Percentiles rank a stretch among this genome's conserved stretches.
Evolutionary conservation across 306 rosid genomes (phyloP).

Genomic region (Pterocarpus macrocarpus): DNA sequence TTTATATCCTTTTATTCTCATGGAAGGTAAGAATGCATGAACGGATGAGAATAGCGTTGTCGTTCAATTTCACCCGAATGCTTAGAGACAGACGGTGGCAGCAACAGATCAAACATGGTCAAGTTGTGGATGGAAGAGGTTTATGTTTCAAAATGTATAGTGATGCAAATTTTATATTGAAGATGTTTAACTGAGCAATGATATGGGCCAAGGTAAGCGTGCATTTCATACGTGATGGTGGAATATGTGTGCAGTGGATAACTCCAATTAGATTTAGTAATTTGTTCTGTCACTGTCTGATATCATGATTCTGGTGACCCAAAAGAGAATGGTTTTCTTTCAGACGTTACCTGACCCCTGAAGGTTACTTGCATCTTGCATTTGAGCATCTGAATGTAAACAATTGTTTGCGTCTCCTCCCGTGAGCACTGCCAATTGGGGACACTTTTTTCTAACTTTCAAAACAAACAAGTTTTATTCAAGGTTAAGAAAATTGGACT

Average conservation of each 20-base stretch:
- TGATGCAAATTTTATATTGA: not conserved
- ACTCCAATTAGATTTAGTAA: not conserved
- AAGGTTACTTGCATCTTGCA: too few relatives aligned
- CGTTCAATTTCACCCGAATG: slow-evolving; percentile 6
- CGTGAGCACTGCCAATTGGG: too few relatives aligned
- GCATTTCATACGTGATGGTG: not conserved
- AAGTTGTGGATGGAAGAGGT: not conserved
- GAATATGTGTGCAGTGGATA: not conserved
- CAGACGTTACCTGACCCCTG: too few relatives aligned
- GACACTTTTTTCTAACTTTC: too few relatives aligned
- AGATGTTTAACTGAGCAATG: not conserved
- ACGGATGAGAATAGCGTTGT: not conserved
- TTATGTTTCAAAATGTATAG: not conserved
- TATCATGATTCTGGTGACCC: too few relatives aligned
- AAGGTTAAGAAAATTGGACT: too few relatives aligned
- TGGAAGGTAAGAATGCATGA: not conserved
- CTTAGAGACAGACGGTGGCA: not conserved
- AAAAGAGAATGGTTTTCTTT: too few relatives aligned
- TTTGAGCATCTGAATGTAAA: too few relatives aligned
- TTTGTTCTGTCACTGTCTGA: not conserved
- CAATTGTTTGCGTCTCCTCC: too few relatives aligned
- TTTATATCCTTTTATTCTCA: slow-evolving; percentile 29
- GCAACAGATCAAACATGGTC: not conserved
- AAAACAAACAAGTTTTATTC: too few relatives aligned
- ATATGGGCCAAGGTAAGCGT: not conserved